Conservation (phyloP, 2,329 filamentous ascomycete species). For the Bipolaris zeicola region DNA sequence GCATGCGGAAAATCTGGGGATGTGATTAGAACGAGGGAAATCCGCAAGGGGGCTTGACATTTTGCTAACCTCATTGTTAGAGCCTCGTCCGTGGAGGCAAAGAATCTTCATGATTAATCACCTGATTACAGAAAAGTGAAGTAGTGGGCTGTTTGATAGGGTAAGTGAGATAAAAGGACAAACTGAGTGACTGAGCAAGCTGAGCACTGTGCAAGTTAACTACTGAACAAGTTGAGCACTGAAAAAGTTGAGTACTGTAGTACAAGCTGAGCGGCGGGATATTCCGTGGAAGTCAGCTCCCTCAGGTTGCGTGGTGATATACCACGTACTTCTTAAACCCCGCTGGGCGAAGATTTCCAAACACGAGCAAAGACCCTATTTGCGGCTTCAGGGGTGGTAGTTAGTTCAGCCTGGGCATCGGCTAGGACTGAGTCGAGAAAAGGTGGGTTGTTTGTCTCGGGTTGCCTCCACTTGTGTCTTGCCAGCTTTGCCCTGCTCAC, state of each 20-base stretch:
- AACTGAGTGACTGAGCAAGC: background rate
- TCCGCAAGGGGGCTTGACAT: background rate
- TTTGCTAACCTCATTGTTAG: background rate
- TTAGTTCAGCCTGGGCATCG: too few species aligned
- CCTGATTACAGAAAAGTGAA: background rate
- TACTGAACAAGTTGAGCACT: background rate
- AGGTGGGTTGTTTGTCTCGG: too few species aligned
- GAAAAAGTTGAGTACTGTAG: background rate
- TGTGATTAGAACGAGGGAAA: background rate
- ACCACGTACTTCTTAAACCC: background rate
- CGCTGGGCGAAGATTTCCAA: background rate
- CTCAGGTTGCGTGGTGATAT: background rate
- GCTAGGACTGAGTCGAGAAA: too few species aligned
- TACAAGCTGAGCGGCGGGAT: background rate
- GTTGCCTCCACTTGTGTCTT: too few species aligned
- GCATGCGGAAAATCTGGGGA: constrained; percentile 1
- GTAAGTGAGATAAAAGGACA: too few species aligned
- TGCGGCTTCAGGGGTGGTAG: too few species aligned
- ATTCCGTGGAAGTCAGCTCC: background rate
- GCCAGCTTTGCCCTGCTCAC: too few species aligned
- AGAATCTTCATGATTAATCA: background rate
- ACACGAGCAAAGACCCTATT: background rate
- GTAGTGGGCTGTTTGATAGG: background rate
- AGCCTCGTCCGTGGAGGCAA: constrained; percentile 1
- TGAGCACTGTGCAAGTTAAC: too few species aligned